These are phyloP conservation scores for Collybia sp. DNA, from an alignment of 768 basidiomycete species.

Conservation along the genomic window DNA sequence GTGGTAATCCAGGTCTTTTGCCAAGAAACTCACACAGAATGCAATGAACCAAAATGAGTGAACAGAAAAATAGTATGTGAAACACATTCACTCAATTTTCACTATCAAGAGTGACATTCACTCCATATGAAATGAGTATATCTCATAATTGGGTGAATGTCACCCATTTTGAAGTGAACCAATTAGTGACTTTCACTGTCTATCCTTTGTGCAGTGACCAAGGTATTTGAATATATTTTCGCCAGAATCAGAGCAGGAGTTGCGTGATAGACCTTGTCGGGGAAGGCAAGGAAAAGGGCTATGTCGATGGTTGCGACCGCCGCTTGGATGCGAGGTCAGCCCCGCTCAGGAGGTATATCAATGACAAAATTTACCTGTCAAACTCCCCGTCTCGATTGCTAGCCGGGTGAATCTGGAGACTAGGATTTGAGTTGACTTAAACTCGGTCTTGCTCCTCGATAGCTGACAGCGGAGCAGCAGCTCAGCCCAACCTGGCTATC, in stretches of 20 bases:
- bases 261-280: slow-evolving; percentile 18
- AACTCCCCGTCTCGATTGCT: slow-evolving; percentile 21
- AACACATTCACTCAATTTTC: too few species aligned
- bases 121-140: too few species aligned
- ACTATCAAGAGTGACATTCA: too few species aligned
- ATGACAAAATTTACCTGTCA: slow-evolving; percentile 14
- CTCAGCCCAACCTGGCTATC: background rate
- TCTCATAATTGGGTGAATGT: too few species aligned
- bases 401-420: slow-evolving; percentile 18
- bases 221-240: slow-evolving; percentile 23
- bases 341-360: background rate
- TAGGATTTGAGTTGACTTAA: slow-evolving; percentile 16
- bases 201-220: too few species aligned
- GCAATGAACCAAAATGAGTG: too few species aligned
- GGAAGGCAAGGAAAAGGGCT: slow-evolving; percentile 19
- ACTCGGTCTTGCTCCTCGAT: slow-evolving; percentile 16
- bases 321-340: slow-evolving; percentile 6
- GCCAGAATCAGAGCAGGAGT: slow-evolving; percentile 19
- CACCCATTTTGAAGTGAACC: too few species aligned
- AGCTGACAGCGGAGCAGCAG: slow-evolving; percentile 7
- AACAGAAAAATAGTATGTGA: too few species aligned
- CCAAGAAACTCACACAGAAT: too few species aligned
- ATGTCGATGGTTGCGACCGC: slow-evolving; percentile 20
- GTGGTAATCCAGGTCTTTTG: too few species aligned
- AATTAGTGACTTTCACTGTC: too few species aligned